Evolutionary conservation across 257 asterid species (phyloP).

Genomic region (Solanum bukasovii): DNA sequence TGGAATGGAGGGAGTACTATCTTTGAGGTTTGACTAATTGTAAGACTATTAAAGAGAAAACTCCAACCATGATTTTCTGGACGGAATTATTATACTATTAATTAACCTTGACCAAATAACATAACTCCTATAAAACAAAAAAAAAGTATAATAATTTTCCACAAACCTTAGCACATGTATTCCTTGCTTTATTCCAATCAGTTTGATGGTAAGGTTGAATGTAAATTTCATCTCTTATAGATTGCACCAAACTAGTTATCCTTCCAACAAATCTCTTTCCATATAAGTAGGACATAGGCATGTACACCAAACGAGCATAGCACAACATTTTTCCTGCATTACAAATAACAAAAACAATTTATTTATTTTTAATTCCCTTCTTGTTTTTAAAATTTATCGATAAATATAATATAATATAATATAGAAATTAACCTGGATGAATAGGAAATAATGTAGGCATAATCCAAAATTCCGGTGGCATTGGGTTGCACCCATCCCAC

Average conservation of each 20-base stretch:
- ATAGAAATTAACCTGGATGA: conserved; percentile 48
- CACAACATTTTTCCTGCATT: conserved; percentile 39
- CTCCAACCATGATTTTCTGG: neutral
- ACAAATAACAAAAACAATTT: neutral
- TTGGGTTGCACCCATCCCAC: conserved; percentile 93
- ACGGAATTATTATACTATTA: neutral
- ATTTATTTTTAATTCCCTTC: no score
- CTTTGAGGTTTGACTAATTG: no score
- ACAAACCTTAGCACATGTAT: conserved; percentile 40
- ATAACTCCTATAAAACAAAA: neutral
- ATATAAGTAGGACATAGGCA: conserved; percentile 60
- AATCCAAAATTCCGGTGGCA: conserved; percentile 84
- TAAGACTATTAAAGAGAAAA: neutral
- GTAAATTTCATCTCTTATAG: conserved; percentile 29
- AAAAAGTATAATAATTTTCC: neutral
- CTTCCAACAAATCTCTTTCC: conserved; percentile 49
- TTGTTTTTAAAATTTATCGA: neutral
- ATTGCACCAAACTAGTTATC: conserved; percentile 5
- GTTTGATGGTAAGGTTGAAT: conserved; percentile 22
- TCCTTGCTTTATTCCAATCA: conserved; percentile 39
- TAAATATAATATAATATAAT: neutral
- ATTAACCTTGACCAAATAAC: neutral
- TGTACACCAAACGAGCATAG: conserved; percentile 37
- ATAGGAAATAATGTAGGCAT: conserved; percentile 66
- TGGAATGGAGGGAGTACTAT: no score